Evolutionary conservation across 176 grass and related monocot genomes (phyloP).

Genomic region (Aegilops bicornis): DNA sequence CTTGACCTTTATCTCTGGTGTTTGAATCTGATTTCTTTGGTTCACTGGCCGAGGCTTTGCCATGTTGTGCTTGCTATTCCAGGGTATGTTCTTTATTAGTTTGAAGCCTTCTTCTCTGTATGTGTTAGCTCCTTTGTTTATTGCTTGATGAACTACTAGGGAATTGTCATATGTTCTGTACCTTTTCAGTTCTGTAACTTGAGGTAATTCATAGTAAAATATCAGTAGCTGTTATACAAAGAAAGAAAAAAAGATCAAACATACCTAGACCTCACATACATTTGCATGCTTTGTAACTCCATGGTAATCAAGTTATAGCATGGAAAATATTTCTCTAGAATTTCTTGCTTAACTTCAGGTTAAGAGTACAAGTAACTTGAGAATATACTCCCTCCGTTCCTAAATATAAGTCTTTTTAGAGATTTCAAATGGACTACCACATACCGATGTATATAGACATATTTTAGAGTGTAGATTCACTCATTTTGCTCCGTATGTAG

Average conservation of each 20-base stretch:
- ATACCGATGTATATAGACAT: no score
- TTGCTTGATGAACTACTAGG: not conserved
- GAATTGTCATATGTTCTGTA: not conserved
- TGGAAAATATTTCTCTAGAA: not conserved
- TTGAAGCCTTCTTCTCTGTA: not conserved
- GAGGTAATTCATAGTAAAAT: not conserved
- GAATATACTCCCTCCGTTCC: not conserved
- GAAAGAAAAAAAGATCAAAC: not conserved
- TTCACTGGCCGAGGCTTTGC: not conserved
- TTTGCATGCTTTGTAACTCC: not conserved
- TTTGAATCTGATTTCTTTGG: constrained; percentile 3
- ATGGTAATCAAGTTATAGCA: not conserved
- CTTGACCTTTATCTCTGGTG: not conserved
- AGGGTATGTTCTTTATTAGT: constrained; percentile 10
- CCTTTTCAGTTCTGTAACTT: not conserved
- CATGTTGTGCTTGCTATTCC: not conserved
- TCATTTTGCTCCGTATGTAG: no score
- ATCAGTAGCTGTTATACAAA: not conserved
- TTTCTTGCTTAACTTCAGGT: not conserved
- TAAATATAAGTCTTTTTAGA: no score
- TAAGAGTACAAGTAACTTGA: not conserved
- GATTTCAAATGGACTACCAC: no score
- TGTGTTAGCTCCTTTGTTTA: not conserved
- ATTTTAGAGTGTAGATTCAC: no score
- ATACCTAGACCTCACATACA: not conserved